Base-by-base conservation (phyloP, 306 rosid species). In the Vigna reflexopilosa region DNA sequence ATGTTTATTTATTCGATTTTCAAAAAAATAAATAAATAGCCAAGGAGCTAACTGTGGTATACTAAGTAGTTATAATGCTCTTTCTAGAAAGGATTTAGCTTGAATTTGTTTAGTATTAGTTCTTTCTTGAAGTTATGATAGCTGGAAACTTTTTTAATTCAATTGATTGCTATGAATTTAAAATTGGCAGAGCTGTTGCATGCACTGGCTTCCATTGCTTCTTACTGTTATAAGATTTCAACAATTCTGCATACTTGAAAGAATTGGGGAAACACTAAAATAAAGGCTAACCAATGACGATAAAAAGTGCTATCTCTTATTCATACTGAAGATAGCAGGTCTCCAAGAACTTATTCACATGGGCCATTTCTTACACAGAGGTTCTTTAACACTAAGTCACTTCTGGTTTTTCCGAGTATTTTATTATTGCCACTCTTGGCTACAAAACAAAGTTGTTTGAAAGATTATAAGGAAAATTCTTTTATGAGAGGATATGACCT, bases 151-250 rank as follows among this genome's bases (percentile, higher is more conserved):
- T 44, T 48, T 34, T 20, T 26, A 26, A 26, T 26, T 26, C 28
- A 73, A 9, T 75, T 52, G 38, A 15, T 75, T 52, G n/a, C 24
- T 34, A 14, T 76, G 64, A 30, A 64, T 26, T 50, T 63, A 45
- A 75, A 61, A 63, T 42, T 72, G 54, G 51, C 50, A 48, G 51
- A 17, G 9, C 50, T 7, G 9, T 19, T 36, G 38, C 26, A 30
- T 36, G 40, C 50, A 75, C n/a, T 34, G 14, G 50, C 62, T 48
- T 75, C 79, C 16, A 4, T 49, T 75, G 32, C 70, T 28, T 59
- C 7, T 50, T 51, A 51, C n/a, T 45, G 28, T 17, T 45, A 9
- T 15, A 56, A 24, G 61, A 58, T 61, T 47, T 62, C 71, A 28
- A 4, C 22, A 48, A 0, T 68, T 66, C 28, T 45, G 62, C 59